Evolutionary conservation across 2,329 filamentous ascomycete species (phyloP).

Genomic region (Claviceps quebecensis): DNA sequence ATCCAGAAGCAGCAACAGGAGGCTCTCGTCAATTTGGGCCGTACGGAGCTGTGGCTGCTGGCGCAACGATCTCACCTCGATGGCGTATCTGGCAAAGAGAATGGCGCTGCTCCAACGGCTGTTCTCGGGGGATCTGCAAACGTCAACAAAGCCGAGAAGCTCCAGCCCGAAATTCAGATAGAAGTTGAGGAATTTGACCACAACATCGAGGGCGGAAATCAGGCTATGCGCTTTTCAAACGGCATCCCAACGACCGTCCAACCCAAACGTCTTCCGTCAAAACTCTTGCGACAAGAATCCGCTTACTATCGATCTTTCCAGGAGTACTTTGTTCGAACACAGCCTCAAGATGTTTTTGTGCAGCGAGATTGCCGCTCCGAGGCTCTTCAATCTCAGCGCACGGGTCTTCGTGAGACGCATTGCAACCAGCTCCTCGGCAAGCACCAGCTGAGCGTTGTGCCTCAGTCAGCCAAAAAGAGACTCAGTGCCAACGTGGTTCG

Average conservation of each 20-base stretch:
- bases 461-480: slow-evolving; percentile 55
- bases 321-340: slow-evolving; percentile 52
- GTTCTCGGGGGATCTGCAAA: slow-evolving; percentile 20
- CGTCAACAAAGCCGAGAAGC: slow-evolving; percentile 13
- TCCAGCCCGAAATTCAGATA: too few species aligned
- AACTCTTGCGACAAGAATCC: slow-evolving; percentile 47
- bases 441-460: slow-evolving; percentile 60
- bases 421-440: slow-evolving; percentile 73
- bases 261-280: slow-evolving; percentile 36
- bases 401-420: slow-evolving; percentile 59
- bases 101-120: slow-evolving; percentile 23
- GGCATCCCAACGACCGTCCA: slow-evolving; percentile 29
- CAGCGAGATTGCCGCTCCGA: slow-evolving; percentile 78
- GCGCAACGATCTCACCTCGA: slow-evolving; percentile 68
- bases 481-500: slow-evolving; percentile 60
- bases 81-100: slow-evolving; percentile 40
- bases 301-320: slow-evolving; percentile 85
- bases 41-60: slow-evolving; percentile 74
- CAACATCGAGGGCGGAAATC: slow-evolving; percentile 36
- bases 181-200: slow-evolving; percentile 17
- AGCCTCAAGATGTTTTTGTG: slow-evolving; percentile 63
- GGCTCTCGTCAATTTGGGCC: slow-evolving; percentile 62
- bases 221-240: slow-evolving; percentile 63
- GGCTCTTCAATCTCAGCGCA: slow-evolving; percentile 69
- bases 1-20: slow-evolving; percentile 56